phyloP scores from a whole-genome alignment of 345 rosid genomes.

The Eucalyptus pauciflora region DNA sequence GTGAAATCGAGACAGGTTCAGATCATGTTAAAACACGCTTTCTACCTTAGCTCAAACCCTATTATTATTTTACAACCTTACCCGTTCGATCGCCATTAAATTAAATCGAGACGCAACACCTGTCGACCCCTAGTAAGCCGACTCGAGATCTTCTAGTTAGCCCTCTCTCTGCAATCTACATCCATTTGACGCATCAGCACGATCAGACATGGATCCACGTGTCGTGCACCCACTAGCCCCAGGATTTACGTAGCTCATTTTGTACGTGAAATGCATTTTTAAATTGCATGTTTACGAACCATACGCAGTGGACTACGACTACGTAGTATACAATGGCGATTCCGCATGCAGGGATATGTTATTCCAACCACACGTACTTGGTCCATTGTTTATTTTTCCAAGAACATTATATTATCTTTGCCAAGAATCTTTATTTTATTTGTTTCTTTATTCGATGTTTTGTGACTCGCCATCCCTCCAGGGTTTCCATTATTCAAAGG shows the following conservation, averaged over 20 bases:
- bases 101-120: neutral
- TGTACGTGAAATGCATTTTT: neutral
- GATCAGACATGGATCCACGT: neutral
- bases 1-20: neutral
- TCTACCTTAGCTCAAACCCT: neutral
- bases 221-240: neutral
- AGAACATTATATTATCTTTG: neutral
- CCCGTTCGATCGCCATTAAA: neutral
- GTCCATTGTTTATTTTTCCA: neutral
- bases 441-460: neutral
- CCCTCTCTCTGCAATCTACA: neutral
- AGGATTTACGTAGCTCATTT: neutral
- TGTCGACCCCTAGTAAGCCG: neutral
- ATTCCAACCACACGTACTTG: neutral
- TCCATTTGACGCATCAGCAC: neutral
- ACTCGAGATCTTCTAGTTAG: neutral
- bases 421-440: neutral
- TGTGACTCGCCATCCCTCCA: neutral
- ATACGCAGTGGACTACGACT: neutral
- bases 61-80: neutral
- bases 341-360: neutral
- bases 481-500: conserved; percentile 27
- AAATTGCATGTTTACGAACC: neutral
- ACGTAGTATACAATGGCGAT: neutral
- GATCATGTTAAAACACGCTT: neutral